Conservation (phyloP, 179 eudicot species). For the Amaranthus tricolor region DNA sequence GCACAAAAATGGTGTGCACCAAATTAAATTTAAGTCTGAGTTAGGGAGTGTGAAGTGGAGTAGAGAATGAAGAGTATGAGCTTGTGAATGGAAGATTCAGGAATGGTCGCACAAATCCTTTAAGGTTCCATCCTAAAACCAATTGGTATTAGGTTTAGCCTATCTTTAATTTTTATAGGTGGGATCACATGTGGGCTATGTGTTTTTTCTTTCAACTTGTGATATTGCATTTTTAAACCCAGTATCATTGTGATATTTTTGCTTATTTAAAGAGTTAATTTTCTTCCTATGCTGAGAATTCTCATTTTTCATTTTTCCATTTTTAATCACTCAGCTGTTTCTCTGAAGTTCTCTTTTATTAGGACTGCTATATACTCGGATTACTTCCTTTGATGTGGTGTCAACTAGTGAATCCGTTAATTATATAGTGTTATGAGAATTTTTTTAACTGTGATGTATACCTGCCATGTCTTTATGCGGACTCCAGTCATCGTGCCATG, state of each 20-base stretch:
- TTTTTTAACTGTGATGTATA: slow-evolving; percentile 23
- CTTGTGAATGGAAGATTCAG: too few species aligned
- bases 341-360: neutral
- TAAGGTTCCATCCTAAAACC: too few species aligned
- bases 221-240: neutral
- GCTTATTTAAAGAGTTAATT: neutral
- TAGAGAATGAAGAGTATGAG: too few species aligned
- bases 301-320: neutral
- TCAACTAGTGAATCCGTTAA: neutral
- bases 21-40: too few species aligned
- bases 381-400: neutral
- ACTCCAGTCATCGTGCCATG: slow-evolving; percentile 85
- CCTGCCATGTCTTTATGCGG: slow-evolving; percentile 99
- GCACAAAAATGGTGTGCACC: too few species aligned
- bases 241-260: neutral
- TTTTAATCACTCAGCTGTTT: neutral
- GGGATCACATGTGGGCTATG: too few species aligned
- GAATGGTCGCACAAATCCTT: too few species aligned
- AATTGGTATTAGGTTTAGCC: too few species aligned
- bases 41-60: too few species aligned
- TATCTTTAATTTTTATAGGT: too few species aligned
- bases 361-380: neutral
- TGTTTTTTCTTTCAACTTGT: neutral
- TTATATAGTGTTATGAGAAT: neutral
- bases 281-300: neutral